Evolutionary conservation across 2,329 filamentous ascomycete genomes (phyloP), one percentile per base, ranked within the genome.

Genomic region (Moelleriella libera): DNA sequence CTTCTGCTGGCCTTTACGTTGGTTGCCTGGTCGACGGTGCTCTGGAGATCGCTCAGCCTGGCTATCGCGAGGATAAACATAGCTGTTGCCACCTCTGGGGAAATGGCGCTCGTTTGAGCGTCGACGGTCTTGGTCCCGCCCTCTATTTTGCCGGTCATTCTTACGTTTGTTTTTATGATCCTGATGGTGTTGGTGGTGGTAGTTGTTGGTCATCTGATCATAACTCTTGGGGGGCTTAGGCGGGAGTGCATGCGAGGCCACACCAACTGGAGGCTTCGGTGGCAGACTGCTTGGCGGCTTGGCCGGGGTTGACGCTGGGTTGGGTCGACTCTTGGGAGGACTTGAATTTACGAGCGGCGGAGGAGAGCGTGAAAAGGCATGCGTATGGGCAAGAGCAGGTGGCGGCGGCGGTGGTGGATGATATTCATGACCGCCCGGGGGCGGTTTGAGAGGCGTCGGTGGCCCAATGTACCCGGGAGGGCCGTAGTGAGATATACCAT

Each of bases 201-300:
- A 8, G 58, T 41, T 55, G 51, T 21, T 56, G 48, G 9, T 57
- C 10, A 55, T 48, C 43, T 59, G 57, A 39, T 59, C 55, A 32
- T 55, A 55, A 30, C 53, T 58, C 45, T 56, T 56, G 14, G 53
- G 62, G 3, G 61, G 62, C 43, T 60, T 64, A 5, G 61, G 60
- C 5, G 61, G 61, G 6, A 64, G 57, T 6, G 60, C 55, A 30
- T 57, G 53, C 21, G 52, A 31, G 52, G 28, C 41, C 44, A 48
- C 42, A n/a, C 49, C 43, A 28, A 6, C 37, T 39, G 50, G 48
- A 6, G 52, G 49, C 34, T 49, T 55, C 4, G 45, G 45, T 29
- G 47, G 49, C 41, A 51, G 41, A 14, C 31, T 47, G 32, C 21
- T 21, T 21, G 45, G 40, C 14, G 47, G 43, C 29, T 50, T 50